phyloP scores from a whole-genome alignment of 345 rosid genomes.

The Gossypium rotundifolium region DNA sequence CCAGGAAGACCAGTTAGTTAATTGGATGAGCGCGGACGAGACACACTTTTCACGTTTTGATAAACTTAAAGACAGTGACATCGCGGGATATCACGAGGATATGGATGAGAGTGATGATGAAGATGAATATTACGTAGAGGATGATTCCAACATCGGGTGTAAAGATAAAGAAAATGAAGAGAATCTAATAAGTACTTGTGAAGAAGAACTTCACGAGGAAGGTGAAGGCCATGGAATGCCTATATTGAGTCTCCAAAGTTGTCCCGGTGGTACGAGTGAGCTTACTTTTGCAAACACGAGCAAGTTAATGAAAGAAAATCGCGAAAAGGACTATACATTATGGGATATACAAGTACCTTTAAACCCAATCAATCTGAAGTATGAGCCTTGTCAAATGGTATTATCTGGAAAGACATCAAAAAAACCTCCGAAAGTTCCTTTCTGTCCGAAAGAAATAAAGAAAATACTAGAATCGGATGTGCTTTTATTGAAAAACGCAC shows the following conservation, averaged over 20 bases:
- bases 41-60: conserved; percentile 21
- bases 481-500: conserved; percentile 38
- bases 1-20: conserved; percentile 23
- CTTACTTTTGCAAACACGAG: not conserved
- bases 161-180: conserved; percentile 17
- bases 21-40: conserved; percentile 42
- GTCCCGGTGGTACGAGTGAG: conserved; percentile 1
- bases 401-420: conserved; percentile 8
- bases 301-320: conserved; percentile 10
- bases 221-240: conserved; percentile 1
- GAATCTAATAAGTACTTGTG: not conserved
- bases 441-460: conserved; percentile 53
- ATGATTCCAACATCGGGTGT: conserved; percentile 8
- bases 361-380: not conserved
- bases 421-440: conserved; percentile 38
- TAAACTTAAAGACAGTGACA: conserved; percentile 21
- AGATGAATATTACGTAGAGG: conserved; percentile 23
- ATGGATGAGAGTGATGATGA: conserved; percentile 31
- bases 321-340: conserved; percentile 1
- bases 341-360: conserved; percentile 8
- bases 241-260: conserved; percentile 8
- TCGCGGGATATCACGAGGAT: conserved; percentile 23
- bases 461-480: conserved; percentile 32
- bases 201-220: conserved; percentile 10
- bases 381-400: conserved; percentile 10